Conservation (phyloP, 139 green algal species). For the Micractinium conductrix region DNA sequence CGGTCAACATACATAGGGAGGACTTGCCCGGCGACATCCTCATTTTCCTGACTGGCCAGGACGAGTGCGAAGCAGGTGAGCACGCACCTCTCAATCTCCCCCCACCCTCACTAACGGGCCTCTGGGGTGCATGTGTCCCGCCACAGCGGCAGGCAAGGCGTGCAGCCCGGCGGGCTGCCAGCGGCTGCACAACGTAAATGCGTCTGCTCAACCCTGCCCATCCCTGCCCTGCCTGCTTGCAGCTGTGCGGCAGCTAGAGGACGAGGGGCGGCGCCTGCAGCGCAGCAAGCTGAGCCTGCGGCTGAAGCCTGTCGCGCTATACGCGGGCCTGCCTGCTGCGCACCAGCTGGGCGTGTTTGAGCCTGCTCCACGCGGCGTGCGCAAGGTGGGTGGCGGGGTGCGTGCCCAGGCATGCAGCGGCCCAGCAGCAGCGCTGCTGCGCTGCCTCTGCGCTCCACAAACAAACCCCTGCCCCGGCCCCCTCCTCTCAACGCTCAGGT, state of each 20-base stretch:
- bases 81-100: too few relatives aligned
- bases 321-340: slow-evolving; percentile 77
- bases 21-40: slow-evolving; percentile 90
- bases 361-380: slow-evolving; percentile 64
- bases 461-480: not conserved
- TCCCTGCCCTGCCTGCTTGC: not conserved
- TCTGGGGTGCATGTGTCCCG: too few relatives aligned
- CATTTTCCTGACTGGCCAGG: slow-evolving; percentile 89
- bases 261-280: slow-evolving; percentile 59
- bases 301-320: slow-evolving; percentile 74
- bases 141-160: too few relatives aligned
- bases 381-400: slow-evolving; percentile 91
- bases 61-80: slow-evolving; percentile 64
- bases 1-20: slow-evolving; percentile 74
- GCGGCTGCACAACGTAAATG: not conserved
- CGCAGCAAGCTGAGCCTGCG: slow-evolving; percentile 33
- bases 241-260: slow-evolving; percentile 69
- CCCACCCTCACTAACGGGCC: too few relatives aligned
- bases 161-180: too few relatives aligned
- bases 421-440: too few relatives aligned
- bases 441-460: too few relatives aligned
- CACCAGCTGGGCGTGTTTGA: slow-evolving; percentile 75
- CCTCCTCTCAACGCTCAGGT: slow-evolving; percentile 51
- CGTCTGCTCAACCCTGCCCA: not conserved
- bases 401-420: too few relatives aligned